phyloP scores from a whole-genome alignment of 1,284 basidiomycete genomes.

The Rhodotorula sp. region DNA sequence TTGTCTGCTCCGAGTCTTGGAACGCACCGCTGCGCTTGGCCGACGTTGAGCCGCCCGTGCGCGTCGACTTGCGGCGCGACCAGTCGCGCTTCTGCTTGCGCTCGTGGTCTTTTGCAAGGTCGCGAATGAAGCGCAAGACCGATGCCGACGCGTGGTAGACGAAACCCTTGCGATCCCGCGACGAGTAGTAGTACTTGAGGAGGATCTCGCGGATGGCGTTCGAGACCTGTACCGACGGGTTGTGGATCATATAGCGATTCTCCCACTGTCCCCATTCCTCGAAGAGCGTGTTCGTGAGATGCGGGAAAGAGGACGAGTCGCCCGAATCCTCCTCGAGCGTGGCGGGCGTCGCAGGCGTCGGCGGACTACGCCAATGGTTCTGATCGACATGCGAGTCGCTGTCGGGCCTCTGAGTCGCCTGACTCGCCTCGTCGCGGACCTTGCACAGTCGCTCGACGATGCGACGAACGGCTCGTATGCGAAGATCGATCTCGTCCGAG shows the following conservation, averaged over 20 bases:
- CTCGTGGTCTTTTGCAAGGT: conserved; percentile 61
- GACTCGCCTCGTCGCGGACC: conserved; percentile 5
- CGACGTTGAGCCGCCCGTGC: conserved; percentile 19
- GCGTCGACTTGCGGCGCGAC: conserved; percentile 24
- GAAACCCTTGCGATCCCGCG: conserved; percentile 68
- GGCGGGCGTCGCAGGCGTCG: conserved; percentile 4
- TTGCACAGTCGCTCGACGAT: conserved; percentile 33
- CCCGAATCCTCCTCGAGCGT: conserved; percentile 23
- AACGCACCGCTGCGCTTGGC: conserved; percentile 12
- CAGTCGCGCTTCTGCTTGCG: conserved; percentile 37
- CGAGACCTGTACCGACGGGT: conserved; percentile 78
- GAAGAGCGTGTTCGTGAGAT: conserved; percentile 52
- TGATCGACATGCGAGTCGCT: neutral
- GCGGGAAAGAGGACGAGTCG: conserved; percentile 30
- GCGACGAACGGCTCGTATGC: conserved; percentile 29
- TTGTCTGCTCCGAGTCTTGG: conserved; percentile 25
- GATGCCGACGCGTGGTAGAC: conserved; percentile 60
- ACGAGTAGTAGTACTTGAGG: conserved; percentile 87
- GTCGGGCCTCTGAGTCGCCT: neutral
- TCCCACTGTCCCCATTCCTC: conserved; percentile 80
- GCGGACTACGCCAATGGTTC: conserved; percentile 27
- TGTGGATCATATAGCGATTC: conserved; percentile 88
- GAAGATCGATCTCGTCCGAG: conserved; percentile 23
- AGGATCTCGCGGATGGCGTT: conserved; percentile 78
- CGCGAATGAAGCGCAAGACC: conserved; percentile 79